Base-by-base conservation (phyloP, 495 filamentous ascomycete species). In the Lasiosphaeris hirsuta region DNA sequence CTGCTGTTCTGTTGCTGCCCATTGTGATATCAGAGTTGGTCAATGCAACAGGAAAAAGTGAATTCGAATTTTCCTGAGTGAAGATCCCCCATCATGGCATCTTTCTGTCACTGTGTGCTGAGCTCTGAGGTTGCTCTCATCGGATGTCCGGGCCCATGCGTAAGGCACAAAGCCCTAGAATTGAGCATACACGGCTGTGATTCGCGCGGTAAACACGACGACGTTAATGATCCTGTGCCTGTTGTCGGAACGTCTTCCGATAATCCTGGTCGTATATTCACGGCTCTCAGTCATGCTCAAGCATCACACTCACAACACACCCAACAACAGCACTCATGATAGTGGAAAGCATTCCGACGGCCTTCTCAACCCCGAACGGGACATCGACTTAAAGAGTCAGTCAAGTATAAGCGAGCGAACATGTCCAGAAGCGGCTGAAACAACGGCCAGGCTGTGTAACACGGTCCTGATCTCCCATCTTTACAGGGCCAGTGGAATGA, bases 81-180 rank as follows among this genome's bases (percentile, higher is more conserved):
- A 46, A 46, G 30, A 30, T 30, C 23, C 23, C 5, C 23, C 23
- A 30, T 2, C 5, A 30, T 30, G 23, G 23, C 23, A 30, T 30
- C 23, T 30, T 2, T 30, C 23, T 30, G 2, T 5, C 23, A 2
- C 23, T 30, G 2, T 30, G 23, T 30, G 23, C 23, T 30, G 23
- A 30, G 23, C 23, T 30, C 23, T 30, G 2, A 30, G 23, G 23
- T 30, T 30, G 23, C 23, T 30, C 38, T 41, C 9, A 6, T 41
- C 49, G 49, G 49, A 51, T 51, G 49, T 51, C 49, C 49, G 49
- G 23, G 49, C 49, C 43, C 43, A 45, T 45, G 43, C 43, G 7
- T 45, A 17, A 45, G 43, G 30, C 19, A 30, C 23, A 30, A 30
- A 30, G 2, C 23, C 23, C 23, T 5, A 30, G 23, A 30, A 30